Evolutionary conservation across 208 protist genomes (phyloP), one percentile per base, ranked within the genome.

Genomic region (Crithidia mellificae): DNA sequence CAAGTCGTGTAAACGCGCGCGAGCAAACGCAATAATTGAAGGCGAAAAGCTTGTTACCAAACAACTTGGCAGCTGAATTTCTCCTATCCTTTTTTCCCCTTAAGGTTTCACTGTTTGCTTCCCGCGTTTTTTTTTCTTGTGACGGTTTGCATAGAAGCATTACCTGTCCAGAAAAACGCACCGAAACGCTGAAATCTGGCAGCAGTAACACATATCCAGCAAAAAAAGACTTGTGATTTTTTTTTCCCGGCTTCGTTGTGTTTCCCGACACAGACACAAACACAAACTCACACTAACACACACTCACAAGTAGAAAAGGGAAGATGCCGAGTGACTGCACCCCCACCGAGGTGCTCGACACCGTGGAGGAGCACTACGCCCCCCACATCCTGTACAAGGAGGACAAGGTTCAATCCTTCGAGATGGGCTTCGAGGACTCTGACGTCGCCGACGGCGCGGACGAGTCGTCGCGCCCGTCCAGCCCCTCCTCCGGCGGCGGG

Each of bases 401-500:
- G 15, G 30, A 36, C n/a, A 65, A 66, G 32, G 50, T 17, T 14
- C 34, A 61, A 39, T 22, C 54, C 2, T 53, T 73, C n/a, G 68
- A 73, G 38, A 49, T 27, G 17, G 62, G 30, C 17, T 8, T 73
- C 19, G 54, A 41, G 12, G 68, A 73, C 19, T 66, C 50, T 0
- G 50, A 47, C 58, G 51, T 32, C 27, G 68, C 25, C 6, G 68
- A 66, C 12, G 51, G 46, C 7, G 58, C 46, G 19, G 51, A 47
- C 30, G 43, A 41, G 39, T 59, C 57, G 20, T 66, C 51, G 50
- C 68, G 55, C n/a, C 49, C 41, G 25, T 51, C 58, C 29, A 66
- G 39, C 57, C 6, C 62, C 19, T 59, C 58, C 6, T 73, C 68
- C 6, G 62, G 58, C 39, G 39, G 58, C 32, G 47, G 44, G 17